Base-by-base conservation (phyloP, 2,329 filamentous ascomycete species). In the Catunica adiposa region DNA sequence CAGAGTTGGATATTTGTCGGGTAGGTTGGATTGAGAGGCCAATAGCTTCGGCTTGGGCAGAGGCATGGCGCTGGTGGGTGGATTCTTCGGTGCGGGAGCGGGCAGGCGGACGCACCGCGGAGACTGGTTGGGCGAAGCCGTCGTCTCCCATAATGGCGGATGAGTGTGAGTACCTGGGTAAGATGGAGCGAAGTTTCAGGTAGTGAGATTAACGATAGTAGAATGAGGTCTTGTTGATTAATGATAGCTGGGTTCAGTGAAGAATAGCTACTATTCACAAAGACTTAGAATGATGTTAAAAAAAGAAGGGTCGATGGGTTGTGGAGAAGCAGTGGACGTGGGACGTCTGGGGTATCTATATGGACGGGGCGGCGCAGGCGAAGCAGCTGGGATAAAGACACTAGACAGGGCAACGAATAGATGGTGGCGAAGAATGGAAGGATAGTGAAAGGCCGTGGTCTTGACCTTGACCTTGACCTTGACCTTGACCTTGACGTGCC, bases 21-120 rank as follows among this genome's bases (percentile, higher is more conserved):
- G 56, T 56, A n/a, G 53, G 17, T 17, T 58, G 40, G 42, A 58
- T 56, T 25, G 47, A 51, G 20, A 58, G 56, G 26, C 56, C 56
- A 1, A 58, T 44, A 9, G 40, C 40, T 26, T 51, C 56, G 22
- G 56, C 56, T 37, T 58, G 56, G 1, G 50, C 50, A 9, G 56
- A 51, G 15, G 53, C 56, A 56, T 58, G 53, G 25, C 53, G 46
- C 42, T 47, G 44, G 31, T 52, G 26, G 8, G 38, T 15, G 2
- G 51, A 51, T 50, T 58, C 56, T 44, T 58, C 40, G 14, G 53
- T 56, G 42, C 44, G 37, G 14, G 56, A 50, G 11, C 56, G 56
- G 3, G 51, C 31, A 1, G 56, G 56, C n/a, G 56, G 48, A 5
- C 38, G 55, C 22, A 52, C 51, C 17, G 51, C 34, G 17, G 23